Evolutionary conservation across 1,139 yeast species (phyloP).

Genomic region (Lodderomyces orthopsilosis): DNA sequence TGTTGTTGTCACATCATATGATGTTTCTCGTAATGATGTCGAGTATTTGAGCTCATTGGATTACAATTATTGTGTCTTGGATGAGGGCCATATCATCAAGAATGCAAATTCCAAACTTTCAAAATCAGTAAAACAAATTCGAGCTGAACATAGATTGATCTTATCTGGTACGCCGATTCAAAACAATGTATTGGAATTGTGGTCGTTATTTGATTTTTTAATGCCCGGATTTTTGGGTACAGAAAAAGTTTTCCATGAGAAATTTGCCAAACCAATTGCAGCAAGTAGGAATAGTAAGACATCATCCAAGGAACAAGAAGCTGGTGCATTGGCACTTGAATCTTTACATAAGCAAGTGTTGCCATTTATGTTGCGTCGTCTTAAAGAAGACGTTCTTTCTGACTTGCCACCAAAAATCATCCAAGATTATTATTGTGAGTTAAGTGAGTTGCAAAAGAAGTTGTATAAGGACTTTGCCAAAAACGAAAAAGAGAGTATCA

Average conservation of each 20-base stretch:
- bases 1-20: constrained; percentile 91
- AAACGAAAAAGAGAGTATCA: constrained; percentile 74
- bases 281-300: constrained; percentile 89
- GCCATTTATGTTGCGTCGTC: constrained; percentile 92
- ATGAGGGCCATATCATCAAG: constrained; percentile 97
- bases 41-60: constrained; percentile 57
- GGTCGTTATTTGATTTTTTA: constrained; percentile 95
- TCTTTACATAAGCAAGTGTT: constrained; percentile 94
- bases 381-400: constrained; percentile 92
- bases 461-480: constrained; percentile 89
- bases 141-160: constrained; percentile 86
- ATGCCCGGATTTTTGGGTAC: constrained; percentile 99
- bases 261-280: constrained; percentile 96
- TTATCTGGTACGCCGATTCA: constrained; percentile 98
- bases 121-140: constrained; percentile 76
- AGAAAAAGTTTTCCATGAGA: constrained; percentile 89
- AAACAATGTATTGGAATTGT: constrained; percentile 90
- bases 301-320: constrained; percentile 93
- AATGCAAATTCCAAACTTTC: constrained; percentile 87
- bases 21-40: constrained; percentile 91
- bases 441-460: constrained; percentile 85
- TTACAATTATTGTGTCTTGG: constrained; percentile 92
- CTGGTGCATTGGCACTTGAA: constrained; percentile 93
- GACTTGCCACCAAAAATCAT: constrained; percentile 98
- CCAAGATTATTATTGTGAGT: constrained; percentile 96